These are phyloP conservation scores for Mucor circinelloides DNA, from an alignment of 371 early-diverging fungal species.

Conservation along the genomic window DNA sequence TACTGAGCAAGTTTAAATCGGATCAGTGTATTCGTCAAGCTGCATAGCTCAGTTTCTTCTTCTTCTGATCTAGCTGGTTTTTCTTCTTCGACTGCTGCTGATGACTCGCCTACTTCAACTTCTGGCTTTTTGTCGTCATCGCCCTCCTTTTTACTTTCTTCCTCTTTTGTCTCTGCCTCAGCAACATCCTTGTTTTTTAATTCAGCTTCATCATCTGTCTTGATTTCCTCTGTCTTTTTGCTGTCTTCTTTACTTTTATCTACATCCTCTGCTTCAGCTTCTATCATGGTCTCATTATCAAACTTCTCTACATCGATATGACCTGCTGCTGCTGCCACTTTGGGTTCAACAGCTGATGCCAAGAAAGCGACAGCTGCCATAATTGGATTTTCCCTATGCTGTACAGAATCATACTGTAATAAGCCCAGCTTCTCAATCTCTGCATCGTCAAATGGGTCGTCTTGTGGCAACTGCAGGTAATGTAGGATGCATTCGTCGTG, in stretches of 20 bases:
- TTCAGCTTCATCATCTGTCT: background rate
- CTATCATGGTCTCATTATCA: background rate
- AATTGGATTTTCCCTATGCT: slow-evolving; percentile 89
- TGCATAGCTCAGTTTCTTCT: slow-evolving; percentile 22
- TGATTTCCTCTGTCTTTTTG: background rate
- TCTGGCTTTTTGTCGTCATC: background rate
- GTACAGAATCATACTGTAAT: slow-evolving; percentile 60
- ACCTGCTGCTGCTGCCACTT: slow-evolving; percentile 91
- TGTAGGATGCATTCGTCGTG: slow-evolving; percentile 51
- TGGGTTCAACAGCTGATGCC: slow-evolving; percentile 90
- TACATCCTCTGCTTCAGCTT: slow-evolving; percentile 11
- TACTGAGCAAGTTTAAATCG: slow-evolving; percentile 79
- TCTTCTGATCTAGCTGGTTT: background rate
- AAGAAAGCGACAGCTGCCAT: slow-evolving; percentile 95
- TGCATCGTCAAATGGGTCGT: slow-evolving; percentile 73
- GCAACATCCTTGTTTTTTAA: background rate
- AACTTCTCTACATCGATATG: background rate
- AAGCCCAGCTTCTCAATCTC: slow-evolving; percentile 45
- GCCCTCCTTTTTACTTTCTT: background rate
- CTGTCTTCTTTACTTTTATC: background rate
- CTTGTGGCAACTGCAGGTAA: slow-evolving; percentile 38
- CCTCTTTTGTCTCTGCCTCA: slow-evolving; percentile 9
- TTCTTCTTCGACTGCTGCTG: background rate
- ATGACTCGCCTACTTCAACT: background rate
- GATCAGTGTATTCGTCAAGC: slow-evolving; percentile 68